Base-by-base conservation (phyloP, 2,329 filamentous ascomycete species). In the Cladosporium cucumerinum region DNA sequence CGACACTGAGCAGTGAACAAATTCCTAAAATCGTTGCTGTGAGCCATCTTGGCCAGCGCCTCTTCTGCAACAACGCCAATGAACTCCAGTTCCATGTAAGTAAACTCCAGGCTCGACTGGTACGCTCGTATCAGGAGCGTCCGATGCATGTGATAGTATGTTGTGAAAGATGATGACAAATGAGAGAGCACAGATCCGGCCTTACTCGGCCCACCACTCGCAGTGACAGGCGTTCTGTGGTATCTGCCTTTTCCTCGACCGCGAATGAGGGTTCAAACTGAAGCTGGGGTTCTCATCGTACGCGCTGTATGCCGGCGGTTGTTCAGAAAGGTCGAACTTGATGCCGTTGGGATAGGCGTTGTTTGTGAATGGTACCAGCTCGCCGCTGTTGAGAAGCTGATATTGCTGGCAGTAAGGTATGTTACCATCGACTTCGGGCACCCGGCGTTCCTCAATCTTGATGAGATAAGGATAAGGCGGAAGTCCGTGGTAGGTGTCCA, bases 331-430 rank as follows among this genome's bases (percentile, higher is more conserved):
- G 12, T 52, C 48, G 25, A 62, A 62, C 18, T 43, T 54, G 60
- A 62, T 46, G n/a, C 55, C 55, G 4, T 34, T 58, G 5, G 55
- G 55, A 11, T 46, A 28, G 23, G 55, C 34, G n/a, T 23, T 23
- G 32, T 62, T 34, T 3, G 18, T 30, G 34, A 34, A 52, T 11
- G 60, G 49, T 18, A 23, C 18, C 34, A 62, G 32, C 23, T 39
- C 46, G 23, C 83, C 83, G 67, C 86, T 79, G 57, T 83, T 75
- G 63, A 86, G 76, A 14, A 90, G 80, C 67, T 84, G 79, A 82
- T 89, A 88, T 72, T 88, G 84, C 70, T 89, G 82, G 71, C 88
- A 90, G 73, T 88, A 89, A 1, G 87, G 84, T 59, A 79, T 71
- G 10, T 79, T 73, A 6, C 79, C 76, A 51, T 79, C 77, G 8